Evolutionary conservation across 495 filamentous ascomycete genomes (phyloP).

Genomic region (Tuber microsphaerosporum): DNA sequence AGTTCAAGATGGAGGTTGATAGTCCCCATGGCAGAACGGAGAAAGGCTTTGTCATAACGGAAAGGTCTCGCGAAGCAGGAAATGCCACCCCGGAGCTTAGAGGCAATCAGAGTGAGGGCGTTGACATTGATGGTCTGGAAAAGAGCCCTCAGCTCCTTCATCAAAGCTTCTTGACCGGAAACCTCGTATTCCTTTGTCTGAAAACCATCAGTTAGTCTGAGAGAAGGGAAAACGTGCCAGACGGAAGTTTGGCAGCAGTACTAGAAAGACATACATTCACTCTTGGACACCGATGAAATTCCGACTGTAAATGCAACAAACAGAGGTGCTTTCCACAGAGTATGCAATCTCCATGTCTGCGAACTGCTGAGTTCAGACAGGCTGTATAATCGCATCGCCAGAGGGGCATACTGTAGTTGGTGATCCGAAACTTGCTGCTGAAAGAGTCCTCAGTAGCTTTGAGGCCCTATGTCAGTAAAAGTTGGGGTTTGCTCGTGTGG

Average conservation of each 20-base stretch:
- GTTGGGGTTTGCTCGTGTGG: not conserved
- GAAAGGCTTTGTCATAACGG: not conserved
- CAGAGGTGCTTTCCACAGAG: slow-evolving; percentile 35
- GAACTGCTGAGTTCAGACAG: slow-evolving; percentile 33
- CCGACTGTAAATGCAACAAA: slow-evolving; percentile 21
- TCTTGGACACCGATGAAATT: slow-evolving; percentile 34
- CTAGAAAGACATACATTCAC: slow-evolving; percentile 18
- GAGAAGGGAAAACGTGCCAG: not conserved
- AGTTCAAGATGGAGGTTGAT: slow-evolving; percentile 41
- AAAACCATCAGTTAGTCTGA: slow-evolving; percentile 7
- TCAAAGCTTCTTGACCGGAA: slow-evolving; percentile 21
- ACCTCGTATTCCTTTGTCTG: slow-evolving; percentile 23
- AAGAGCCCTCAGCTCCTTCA: slow-evolving; percentile 17
- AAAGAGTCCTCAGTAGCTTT: not conserved
- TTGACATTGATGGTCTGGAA: slow-evolving; percentile 11
- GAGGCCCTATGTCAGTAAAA: not conserved
- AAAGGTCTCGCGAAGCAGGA: slow-evolving; percentile 17
- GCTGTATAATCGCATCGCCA: slow-evolving; percentile 31
- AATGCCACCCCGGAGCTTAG: slow-evolving; percentile 14
- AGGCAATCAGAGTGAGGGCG: slow-evolving; percentile 23
- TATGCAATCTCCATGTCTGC: slow-evolving; percentile 29
- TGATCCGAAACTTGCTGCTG: not conserved
- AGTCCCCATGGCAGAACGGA: slow-evolving; percentile 23
- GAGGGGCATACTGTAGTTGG: slow-evolving; percentile 10
- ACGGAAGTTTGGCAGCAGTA: not conserved